Conservation (phyloP, 2,329 filamentous ascomycete genomes). For the Botrytis elliptica region DNA sequence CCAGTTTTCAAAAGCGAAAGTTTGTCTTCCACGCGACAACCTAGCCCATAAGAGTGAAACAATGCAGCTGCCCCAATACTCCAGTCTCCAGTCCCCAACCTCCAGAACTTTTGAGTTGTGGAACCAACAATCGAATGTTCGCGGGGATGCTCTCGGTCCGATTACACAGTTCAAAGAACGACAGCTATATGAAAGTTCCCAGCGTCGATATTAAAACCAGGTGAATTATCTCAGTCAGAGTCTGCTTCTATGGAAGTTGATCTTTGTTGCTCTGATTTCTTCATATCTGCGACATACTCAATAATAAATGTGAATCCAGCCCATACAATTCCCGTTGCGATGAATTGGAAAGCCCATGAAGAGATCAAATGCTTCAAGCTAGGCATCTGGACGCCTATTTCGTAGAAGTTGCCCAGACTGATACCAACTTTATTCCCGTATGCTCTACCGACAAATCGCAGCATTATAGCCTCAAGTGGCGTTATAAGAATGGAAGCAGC, state of each 20-base stretch:
- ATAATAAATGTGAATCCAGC: constrained; percentile 31
- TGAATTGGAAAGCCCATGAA: constrained; percentile 30
- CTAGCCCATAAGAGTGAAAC: background rate
- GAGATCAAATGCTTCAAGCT: constrained; percentile 30
- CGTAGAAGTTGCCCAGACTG: constrained; percentile 28
- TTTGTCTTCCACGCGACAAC: background rate
- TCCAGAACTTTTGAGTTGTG: constrained; percentile 6
- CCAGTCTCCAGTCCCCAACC: constrained; percentile 7
- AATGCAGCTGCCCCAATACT: background rate
- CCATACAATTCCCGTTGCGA: constrained; percentile 30
- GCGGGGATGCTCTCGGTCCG: constrained; percentile 14
- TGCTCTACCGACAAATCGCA: constrained; percentile 35
- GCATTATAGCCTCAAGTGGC: constrained; percentile 38
- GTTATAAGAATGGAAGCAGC: constrained; percentile 33
- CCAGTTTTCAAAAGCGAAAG: background rate
- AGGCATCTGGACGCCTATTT: constrained; percentile 21
- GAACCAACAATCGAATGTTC: background rate
- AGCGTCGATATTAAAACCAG: background rate
- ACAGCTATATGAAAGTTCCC: background rate
- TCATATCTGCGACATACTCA: constrained; percentile 24
- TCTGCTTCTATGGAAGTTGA: background rate
- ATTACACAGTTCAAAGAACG: background rate
- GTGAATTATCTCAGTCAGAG: background rate
- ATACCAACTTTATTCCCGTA: constrained; percentile 30
- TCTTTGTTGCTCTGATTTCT: background rate